Conservation (phyloP, 1,284 basidiomycete genomes). For the Acaromyces ingoldii region DNA sequence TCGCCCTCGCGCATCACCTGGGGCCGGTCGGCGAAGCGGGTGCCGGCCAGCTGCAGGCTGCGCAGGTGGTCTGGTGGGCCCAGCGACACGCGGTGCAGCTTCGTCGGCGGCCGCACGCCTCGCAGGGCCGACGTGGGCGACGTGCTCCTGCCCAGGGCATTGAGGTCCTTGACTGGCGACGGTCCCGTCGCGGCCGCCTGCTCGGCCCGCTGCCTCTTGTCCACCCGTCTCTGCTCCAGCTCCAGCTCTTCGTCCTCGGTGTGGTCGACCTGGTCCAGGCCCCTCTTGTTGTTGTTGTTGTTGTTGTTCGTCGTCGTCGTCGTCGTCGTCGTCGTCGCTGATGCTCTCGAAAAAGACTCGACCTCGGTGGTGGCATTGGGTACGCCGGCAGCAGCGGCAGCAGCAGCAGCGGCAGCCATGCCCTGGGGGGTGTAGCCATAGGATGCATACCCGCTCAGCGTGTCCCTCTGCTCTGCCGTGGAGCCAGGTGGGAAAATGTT, state of each 20-base stretch:
- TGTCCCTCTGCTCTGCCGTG: constrained; percentile 24
- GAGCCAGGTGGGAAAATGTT: constrained; percentile 35
- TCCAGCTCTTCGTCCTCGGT: neutral
- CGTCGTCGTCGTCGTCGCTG: neutral
- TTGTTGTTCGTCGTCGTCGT: neutral
- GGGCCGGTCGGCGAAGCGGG: constrained; percentile 47
- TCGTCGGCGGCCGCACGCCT: constrained; percentile 30
- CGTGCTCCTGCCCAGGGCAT: constrained; percentile 29
- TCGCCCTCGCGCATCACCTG: constrained; percentile 28
- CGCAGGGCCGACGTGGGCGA: constrained; percentile 19
- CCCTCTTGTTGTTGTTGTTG: neutral
- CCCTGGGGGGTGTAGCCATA: constrained; percentile 42
- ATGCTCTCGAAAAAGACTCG: neutral
- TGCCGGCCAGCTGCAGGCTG: constrained; percentile 18
- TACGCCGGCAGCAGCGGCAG: no score
- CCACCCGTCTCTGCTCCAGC: no score
- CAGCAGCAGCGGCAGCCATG: constrained; percentile 26
- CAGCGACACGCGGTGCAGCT: constrained; percentile 21
- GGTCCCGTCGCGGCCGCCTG: constrained; percentile 12
- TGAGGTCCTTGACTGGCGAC: constrained; percentile 46
- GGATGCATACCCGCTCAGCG: constrained; percentile 30
- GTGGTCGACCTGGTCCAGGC: neutral
- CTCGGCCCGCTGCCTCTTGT: no score
- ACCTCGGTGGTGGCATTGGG: neutral
- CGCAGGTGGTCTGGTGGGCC: constrained; percentile 22